These are phyloP conservation scores for Ceratocystis colombiana DNA, from an alignment of 2,329 filamentous ascomycete species.

Conservation along the genomic window DNA sequence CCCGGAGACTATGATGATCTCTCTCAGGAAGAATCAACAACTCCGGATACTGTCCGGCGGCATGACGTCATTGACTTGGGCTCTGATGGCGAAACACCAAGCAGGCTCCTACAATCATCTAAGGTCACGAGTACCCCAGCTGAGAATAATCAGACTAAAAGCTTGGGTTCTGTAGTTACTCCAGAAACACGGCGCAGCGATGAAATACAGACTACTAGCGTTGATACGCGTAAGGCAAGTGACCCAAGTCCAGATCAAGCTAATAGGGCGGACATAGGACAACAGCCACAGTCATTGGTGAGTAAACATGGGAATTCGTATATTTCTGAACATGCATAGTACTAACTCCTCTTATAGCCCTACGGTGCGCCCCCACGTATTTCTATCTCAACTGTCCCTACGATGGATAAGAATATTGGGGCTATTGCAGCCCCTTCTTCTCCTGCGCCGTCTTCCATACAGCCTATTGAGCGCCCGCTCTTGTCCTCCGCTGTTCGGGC, in stretches of 20 bases:
- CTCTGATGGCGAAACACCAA: background rate
- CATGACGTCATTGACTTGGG: slow-evolving; percentile 5
- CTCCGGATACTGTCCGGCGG: background rate
- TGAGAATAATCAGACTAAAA: background rate
- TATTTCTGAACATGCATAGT: background rate
- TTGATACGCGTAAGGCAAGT: background rate
- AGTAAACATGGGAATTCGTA: background rate
- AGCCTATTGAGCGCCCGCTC: slow-evolving; percentile 27
- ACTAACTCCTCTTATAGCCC: background rate
- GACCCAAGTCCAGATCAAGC: background rate
- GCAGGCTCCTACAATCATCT: background rate
- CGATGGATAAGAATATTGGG: background rate
- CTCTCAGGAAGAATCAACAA: slow-evolving; percentile 17
- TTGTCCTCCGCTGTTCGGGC: slow-evolving; percentile 51
- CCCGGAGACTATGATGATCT: background rate
- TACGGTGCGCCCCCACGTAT: background rate
- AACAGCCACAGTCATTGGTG: background rate
- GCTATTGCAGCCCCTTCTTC: background rate
- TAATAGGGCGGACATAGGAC: background rate
- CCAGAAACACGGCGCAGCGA: background rate
- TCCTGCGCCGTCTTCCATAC: background rate
- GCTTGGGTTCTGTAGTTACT: background rate
- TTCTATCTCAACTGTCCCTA: background rate
- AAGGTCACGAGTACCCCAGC: background rate
- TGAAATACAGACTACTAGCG: background rate